A percentile compares a stretch with the other conserved stretches of the same genome.
Evolutionary conservation across 495 filamentous ascomycete species (phyloP).

Genomic region (Lasiosphaeria miniovina): DNA sequence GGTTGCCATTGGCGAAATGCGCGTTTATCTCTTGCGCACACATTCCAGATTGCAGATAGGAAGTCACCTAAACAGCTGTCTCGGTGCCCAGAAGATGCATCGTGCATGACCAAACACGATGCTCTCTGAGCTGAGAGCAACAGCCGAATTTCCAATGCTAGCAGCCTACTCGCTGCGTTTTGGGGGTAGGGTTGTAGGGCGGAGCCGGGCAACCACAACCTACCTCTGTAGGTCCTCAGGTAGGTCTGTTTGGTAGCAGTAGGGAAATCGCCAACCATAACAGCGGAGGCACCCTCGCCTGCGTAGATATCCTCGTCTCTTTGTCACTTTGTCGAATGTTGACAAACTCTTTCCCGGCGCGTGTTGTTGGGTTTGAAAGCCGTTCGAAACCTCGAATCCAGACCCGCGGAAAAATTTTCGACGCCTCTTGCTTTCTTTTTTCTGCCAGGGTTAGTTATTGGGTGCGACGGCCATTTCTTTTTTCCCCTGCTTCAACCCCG

Average conservation of each 20-base stretch:
- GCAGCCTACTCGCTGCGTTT: conserved; percentile 5
- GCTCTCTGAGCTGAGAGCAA: conserved; percentile 15
- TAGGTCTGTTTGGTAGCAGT: too few relatives aligned
- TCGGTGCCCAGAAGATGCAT: not conserved
- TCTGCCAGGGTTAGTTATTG: not conserved
- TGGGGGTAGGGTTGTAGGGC: not conserved
- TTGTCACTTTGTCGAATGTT: too few relatives aligned
- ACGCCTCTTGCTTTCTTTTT: not conserved
- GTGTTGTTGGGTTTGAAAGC: not conserved
- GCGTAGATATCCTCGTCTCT: too few relatives aligned
- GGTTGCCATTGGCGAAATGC: not conserved
- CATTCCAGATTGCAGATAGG: too few relatives aligned
- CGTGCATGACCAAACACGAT: not conserved
- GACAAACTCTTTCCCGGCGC: too few relatives aligned
- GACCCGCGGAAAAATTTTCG: not conserved
- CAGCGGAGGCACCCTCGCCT: too few relatives aligned
- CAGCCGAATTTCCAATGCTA: conserved; percentile 11
- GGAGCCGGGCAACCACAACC: not conserved
- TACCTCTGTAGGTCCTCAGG: not conserved
- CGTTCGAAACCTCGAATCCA: not conserved
- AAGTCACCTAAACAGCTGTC: too few relatives aligned
- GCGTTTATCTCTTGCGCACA: too few relatives aligned
- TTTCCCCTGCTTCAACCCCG: conserved; percentile 20
- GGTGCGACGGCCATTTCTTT: conserved; percentile 19
- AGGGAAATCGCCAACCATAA: too few relatives aligned